Conservation (phyloP, 176 grass and related monocot genomes). For the Rhynchospora breviuscula region DNA sequence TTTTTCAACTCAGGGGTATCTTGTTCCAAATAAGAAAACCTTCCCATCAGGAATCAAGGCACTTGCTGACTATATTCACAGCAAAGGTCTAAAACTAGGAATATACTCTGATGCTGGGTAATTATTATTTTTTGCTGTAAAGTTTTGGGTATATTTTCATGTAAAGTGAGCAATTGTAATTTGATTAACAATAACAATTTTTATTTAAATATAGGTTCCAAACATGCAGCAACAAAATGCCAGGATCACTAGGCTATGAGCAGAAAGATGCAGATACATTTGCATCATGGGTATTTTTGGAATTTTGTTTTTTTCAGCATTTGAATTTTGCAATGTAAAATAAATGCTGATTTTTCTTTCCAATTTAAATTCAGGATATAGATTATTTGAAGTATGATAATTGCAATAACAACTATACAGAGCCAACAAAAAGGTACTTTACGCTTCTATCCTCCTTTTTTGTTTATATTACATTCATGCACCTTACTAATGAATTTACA, state of each 20-base stretch:
- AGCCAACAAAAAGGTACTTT: constrained; percentile 54
- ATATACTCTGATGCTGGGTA: constrained; percentile 97
- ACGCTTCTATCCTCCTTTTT: neutral
- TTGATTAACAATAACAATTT: neutral
- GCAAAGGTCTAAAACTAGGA: constrained; percentile 84
- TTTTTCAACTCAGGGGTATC: constrained; percentile 38
- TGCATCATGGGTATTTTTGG: constrained; percentile 63
- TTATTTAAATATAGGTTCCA: constrained; percentile 30
- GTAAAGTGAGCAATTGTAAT: neutral
- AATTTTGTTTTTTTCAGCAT: constrained; percentile 4
- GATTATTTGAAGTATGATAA: constrained; percentile 99
- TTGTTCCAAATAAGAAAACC: constrained; percentile 49
- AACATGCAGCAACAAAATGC: constrained; percentile 66
- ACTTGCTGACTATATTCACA: constrained; percentile 75
- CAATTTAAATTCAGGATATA: constrained; percentile 40
- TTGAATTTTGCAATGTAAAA: neutral
- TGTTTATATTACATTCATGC: neutral
- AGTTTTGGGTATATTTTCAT: neutral
- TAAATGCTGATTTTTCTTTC: neutral
- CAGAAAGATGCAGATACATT: constrained; percentile 74
- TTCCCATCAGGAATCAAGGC: constrained; percentile 79
- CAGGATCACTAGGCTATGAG: constrained; percentile 72
- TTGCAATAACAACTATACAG: constrained; percentile 73
- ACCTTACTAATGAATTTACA: neutral
- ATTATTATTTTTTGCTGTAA: constrained; percentile 2